Base-by-base conservation (phyloP, 73 alveolate species). In the Stentor coeruleus region DNA sequence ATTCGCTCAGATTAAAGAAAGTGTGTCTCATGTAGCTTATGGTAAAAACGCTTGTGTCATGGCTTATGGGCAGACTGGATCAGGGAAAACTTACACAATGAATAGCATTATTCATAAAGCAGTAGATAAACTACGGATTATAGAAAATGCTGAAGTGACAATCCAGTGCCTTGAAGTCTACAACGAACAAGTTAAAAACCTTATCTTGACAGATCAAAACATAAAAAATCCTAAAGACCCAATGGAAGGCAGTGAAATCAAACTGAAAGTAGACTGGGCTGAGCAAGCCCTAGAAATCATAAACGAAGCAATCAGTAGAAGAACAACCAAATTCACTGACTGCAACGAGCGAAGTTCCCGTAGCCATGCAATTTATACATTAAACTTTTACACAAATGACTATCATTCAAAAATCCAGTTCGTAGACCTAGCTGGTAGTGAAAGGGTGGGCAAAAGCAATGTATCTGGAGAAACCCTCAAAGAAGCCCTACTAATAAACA, bases 391-490 rank as follows among this genome's bases (percentile, higher is more conserved):
- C 30, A 28, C 37, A 1, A 57, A 30, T 30, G 35, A 30, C n/a
- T 36, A 57, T 2, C 1, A 1, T 0, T 4, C 83, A 38, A 77
- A 31, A 58, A 6, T 77, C 42, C 77, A 41, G 35, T 41, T 91
- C 20, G 95, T 95, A 3, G 98, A 95, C 82, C 80, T 95, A 39
- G 99, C 99, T 39, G 99, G 99, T 35, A 92, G 97, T 84, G 99
- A 95, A 85, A 90, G 95, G 82, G 84, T 93, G 31, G 81, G 84
- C 28, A 87, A 91, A 76, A 77, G 95, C 39, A 83, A 84, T 35
- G 91, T 85, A 35, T 91, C 85, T 38, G 95, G 91, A 3, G 93
- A 85, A 11, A 84, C 96, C 74, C 84, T 86, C 58, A 89, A 89
- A 85, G 95, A 89, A 82, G 81, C 95, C 37, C 85, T 89, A 4